A percentile compares a stretch with the other conserved stretches of the same genome.
Conservation (phyloP, 169 alveolate genomes). For the Sarcocystis neurona region DNA sequence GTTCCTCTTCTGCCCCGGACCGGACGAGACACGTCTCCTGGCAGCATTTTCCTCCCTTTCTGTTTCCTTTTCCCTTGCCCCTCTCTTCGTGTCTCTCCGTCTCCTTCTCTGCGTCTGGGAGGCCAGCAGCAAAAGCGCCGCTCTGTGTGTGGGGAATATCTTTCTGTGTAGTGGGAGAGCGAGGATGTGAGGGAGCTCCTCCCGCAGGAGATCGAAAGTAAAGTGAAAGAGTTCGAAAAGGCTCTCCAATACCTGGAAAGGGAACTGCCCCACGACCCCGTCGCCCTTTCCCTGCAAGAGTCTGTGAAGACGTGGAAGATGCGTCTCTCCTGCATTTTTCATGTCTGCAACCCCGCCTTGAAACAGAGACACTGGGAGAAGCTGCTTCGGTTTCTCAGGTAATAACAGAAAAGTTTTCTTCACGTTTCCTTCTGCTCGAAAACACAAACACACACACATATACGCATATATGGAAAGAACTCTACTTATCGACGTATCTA, state of each 20-base stretch:
- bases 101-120: neutral
- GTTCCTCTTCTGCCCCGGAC: too few relatives aligned
- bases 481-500: neutral
- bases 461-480: neutral
- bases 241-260: neutral
- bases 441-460: neutral
- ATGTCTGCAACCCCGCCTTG: constrained; percentile 79
- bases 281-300: constrained; percentile 67
- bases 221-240: constrained; percentile 35
- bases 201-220: constrained; percentile 44
- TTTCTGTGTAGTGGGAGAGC: neutral
- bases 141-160: neutral
- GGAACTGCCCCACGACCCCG: constrained; percentile 49
- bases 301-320: constrained; percentile 71
- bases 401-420: too few relatives aligned
- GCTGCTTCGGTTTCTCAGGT: constrained; percentile 63
- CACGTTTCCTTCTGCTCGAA: neutral
- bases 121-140: too few relatives aligned
- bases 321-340: constrained; percentile 75
- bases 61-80: neutral
- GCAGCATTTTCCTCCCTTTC: neutral
- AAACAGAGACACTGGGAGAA: constrained; percentile 81
- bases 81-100: neutral
- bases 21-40: too few relatives aligned
- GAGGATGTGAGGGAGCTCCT: neutral